Percentiles rank a stretch among this genome's conserved stretches.
These are phyloP conservation scores for Gynostemma pentaphyllum DNA, from an alignment of 306 rosid species.

Conservation along the genomic window DNA sequence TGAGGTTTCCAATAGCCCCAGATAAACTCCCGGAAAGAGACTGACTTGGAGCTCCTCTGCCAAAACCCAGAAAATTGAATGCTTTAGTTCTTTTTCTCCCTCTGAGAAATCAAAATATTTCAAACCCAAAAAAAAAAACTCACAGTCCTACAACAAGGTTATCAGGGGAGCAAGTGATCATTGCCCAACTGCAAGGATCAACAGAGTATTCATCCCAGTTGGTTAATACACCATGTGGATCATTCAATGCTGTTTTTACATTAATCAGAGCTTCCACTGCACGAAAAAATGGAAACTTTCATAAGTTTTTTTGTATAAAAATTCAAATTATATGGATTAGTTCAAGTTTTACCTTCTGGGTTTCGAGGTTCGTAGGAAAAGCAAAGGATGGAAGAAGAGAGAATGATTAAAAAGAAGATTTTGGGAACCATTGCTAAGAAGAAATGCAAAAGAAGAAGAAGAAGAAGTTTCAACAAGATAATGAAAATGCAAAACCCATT, in stretches of 20 bases:
- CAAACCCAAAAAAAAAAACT: conserved; percentile 14
- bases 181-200: conserved; percentile 94
- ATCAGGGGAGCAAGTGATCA: conserved; percentile 86
- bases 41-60: conserved; percentile 94
- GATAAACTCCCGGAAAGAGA: conserved; percentile 79
- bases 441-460: conserved; percentile 5
- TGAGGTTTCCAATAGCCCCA: conserved; percentile 56
- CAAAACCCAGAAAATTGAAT: not conserved
- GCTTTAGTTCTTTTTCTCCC: not conserved
- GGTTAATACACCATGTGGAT: conserved; percentile 67
- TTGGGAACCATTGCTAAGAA: conserved; percentile 27
- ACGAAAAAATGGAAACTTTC: not conserved
- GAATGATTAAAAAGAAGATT: not conserved
- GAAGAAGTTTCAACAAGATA: not conserved
- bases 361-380: conserved; percentile 72
- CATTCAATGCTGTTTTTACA: conserved; percentile 36
- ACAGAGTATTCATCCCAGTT: conserved; percentile 93
- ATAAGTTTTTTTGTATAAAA: not conserved
- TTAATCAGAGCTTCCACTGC: conserved; percentile 73
- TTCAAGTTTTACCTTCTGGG: conserved; percentile 54
- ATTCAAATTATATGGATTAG: not conserved
- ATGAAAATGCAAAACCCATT: conserved; percentile 9
- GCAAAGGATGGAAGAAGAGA: conserved; percentile 19
- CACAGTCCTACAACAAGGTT: conserved; percentile 64
- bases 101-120: not conserved